Evolutionary conservation across 805 yeast genomes (phyloP), one percentile per base, ranked within the genome.

Genomic region (Hanseniaspora nectarophila): DNA sequence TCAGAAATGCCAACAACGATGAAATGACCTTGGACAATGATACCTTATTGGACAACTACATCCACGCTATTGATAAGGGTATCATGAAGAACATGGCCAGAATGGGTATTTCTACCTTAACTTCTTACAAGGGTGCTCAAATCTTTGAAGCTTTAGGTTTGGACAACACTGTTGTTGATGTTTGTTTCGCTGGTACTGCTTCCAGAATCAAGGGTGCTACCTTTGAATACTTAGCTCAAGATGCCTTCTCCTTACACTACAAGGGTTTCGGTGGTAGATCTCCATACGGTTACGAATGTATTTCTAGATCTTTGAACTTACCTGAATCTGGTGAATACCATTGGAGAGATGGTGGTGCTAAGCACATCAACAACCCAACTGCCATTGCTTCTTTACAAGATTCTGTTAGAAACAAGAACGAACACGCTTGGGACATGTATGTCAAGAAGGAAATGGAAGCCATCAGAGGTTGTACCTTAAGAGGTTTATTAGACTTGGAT

Each of bases 121-220:
- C 97, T 12, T 86, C 96, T n/a, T 90, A 90, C 71, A 90, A 90
- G 71, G 97, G 97, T 69, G 98, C 98, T 28, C 98, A 90, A 73
- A 92, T 90, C 63, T 90, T 92, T 66, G 98, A 90, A 70, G 95
- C 95, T 46, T 73, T 90, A 56, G 98, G 98, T 68, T 81, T 90
- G 56, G 97, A 92, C 67, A 87, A 89, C 70, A 81, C 95, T 9
- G 97, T 90, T 47, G 85, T 90, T 58, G 97, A 90, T 73, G 75
- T 88, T 60, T 92, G 97, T 71, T 90, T 90, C 68, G 85, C 94
- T 16, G 97, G 97, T 63, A 92, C 98, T 39, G 96, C 98, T 12
- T 88, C 97, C 23, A 80, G 98, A 74, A 89, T 90, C 63, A 82
- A 80, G 65, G 98, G 98, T 76, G 80, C 88, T 53, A 89, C 95